Conservation (phyloP, 2,329 filamentous ascomycete species). For the Cladosporium sphaerospermum region DNA sequence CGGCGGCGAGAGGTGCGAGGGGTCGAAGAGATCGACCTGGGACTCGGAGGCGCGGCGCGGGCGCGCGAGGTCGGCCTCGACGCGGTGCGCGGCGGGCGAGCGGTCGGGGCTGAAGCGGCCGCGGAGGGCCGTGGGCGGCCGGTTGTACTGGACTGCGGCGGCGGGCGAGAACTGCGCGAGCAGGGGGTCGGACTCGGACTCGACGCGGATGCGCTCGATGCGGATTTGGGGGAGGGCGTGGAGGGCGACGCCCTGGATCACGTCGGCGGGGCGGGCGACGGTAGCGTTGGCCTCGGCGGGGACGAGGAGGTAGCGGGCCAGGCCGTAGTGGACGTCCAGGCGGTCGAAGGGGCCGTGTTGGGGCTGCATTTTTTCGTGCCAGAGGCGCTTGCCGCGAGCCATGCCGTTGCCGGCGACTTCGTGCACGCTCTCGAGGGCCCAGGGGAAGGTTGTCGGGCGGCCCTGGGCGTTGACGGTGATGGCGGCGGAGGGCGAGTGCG, state of each 20-base stretch:
- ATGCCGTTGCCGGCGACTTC: conserved; percentile 9
- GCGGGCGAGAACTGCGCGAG: conserved; percentile 10
- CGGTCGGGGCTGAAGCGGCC: no score
- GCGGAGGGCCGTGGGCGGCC: background rate
- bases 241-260: no score
- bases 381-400: conserved; percentile 11
- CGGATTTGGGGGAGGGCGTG: conserved; percentile 8
- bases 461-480: background rate
- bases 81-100: no score
- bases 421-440: conserved; percentile 11
- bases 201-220: conserved; percentile 13
- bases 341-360: conserved; percentile 2
- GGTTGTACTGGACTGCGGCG: background rate
- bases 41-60: no score
- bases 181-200: conserved; percentile 4
- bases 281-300: background rate
- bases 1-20: no score
- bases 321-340: conserved; percentile 12
- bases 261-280: no score
- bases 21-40: no score
- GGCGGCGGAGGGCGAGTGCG: conserved; percentile 5
- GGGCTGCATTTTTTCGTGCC: conserved; percentile 7
- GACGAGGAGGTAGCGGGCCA: conserved; percentile 11
- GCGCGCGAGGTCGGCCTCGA: no score
- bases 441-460: background rate